Evolutionary conservation across 1,139 yeast species (phyloP), one percentile per base, ranked within the genome.

Genomic region (Yamadazyma trypodendri): DNA sequence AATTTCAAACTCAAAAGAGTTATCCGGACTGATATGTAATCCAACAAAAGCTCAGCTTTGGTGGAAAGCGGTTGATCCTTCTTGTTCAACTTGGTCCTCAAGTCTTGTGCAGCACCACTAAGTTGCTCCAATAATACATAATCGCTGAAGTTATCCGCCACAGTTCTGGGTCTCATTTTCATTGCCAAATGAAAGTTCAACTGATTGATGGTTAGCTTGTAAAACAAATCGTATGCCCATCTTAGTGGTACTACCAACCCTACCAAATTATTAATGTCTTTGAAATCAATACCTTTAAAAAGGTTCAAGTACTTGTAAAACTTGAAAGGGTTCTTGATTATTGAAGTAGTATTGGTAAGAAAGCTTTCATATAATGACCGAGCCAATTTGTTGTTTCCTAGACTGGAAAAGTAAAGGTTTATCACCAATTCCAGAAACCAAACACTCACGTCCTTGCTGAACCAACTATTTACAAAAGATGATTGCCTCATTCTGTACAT

Each of bases 171-270:
- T 33, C 63, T 52, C 1, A 56, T 49, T 3, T 52, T 46, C 50
- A 63, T 49, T 6, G 63, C 52, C 6, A 65, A 40, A 34, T 61
- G 55, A 42, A 75, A 77, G 48, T 76, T 75, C 2, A 63, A 35
- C 34, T 72, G 59, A 49, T 77, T 77, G 33, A 76, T 48, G 0
- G 77, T 68, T 14, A 72, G 36, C 17, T 68, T 56, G 47, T 61
- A 71, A 14, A 70, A 33, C 1, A 67, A 24, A 36, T 61, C 68
- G 50, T 77, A 76, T 0, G 55, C 34, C 57, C 67, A 60, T 35
- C 75, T 57, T 6, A 58, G 28, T 0, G 75, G 74, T 34, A 67
- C 49, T n/a, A 65, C 31, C 49, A 63, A 36, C 1, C 70, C 60
- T 5, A 70, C 54, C 55, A 70, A 54, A 36, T 60, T 64, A 32